These are phyloP conservation scores for Hibiscus mutabilis DNA, from an alignment of 345 rosid species.

Conservation along the genomic window DNA sequence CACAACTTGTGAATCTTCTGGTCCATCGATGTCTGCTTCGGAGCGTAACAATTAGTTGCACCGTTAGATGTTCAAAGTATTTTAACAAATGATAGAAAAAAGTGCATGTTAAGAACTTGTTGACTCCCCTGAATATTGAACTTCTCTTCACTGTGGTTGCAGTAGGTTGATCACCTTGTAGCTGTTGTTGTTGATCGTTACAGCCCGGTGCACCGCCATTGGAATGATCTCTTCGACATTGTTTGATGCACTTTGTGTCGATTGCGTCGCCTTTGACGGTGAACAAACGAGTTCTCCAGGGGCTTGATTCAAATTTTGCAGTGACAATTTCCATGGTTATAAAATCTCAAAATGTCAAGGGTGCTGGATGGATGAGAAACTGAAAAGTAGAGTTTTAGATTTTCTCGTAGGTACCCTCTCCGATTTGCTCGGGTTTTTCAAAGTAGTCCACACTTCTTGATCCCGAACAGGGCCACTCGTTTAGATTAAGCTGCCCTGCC, in stretches of 20 bases:
- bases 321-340: too few relatives aligned
- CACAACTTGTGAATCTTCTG: slow-evolving; percentile 25
- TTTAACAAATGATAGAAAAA: neutral
- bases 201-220: too few relatives aligned
- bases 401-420: neutral
- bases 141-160: slow-evolving; percentile 63
- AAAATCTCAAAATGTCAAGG: too few relatives aligned
- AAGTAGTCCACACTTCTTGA: neutral
- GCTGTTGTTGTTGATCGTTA: too few relatives aligned
- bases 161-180: too few relatives aligned
- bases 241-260: too few relatives aligned
- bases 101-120: slow-evolving; percentile 28
- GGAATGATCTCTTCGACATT: too few relatives aligned
- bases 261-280: too few relatives aligned
- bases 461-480: too few relatives aligned
- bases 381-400: neutral
- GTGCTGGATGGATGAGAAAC: neutral
- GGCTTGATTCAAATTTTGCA: slow-evolving; percentile 33
- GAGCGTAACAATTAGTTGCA: neutral
- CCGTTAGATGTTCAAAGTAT: neutral
- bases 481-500: too few relatives aligned
- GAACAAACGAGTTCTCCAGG: slow-evolving; percentile 20
- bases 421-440: too few relatives aligned
- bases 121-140: slow-evolving; percentile 61
- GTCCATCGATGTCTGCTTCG: slow-evolving; percentile 58